Percentiles rank a stretch among this genome's conserved stretches.
phyloP scores from a whole-genome alignment of 371 early-diverging fungal species.

The Mucor racemosus region DNA sequence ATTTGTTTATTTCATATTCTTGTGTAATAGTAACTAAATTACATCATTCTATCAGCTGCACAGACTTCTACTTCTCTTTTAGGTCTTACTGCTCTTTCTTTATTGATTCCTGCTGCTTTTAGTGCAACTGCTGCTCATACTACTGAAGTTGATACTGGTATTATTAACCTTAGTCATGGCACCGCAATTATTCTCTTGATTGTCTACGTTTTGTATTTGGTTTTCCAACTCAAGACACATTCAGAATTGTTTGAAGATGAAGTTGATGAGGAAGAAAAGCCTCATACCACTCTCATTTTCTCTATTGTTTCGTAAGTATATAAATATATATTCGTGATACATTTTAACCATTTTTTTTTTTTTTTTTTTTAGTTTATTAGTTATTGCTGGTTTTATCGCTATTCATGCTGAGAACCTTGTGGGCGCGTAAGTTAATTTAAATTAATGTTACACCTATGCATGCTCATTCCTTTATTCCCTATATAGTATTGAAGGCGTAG shows the following conservation, averaged over 20 bases:
- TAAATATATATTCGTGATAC: not conserved
- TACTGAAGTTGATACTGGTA: constrained; percentile 39
- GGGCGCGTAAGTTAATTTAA: constrained; percentile 46
- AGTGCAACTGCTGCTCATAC: constrained; percentile 34
- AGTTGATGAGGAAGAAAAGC: constrained; percentile 55
- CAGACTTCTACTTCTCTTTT: constrained; percentile 80
- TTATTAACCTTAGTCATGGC: constrained; percentile 69
- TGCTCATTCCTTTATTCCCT: not conserved
- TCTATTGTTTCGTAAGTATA: constrained; percentile 35
- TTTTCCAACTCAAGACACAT: constrained; percentile 84
- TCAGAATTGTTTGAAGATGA: constrained; percentile 60
- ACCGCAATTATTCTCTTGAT: constrained; percentile 75
- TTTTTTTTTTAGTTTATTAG: constrained; percentile 42
- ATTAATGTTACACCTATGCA: not conserved
- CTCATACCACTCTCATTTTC: constrained; percentile 55
- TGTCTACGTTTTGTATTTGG: constrained; percentile 71
- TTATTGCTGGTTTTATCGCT: constrained; percentile 66
- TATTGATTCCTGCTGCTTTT: constrained; percentile 85
- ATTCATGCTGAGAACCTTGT: constrained; percentile 86
- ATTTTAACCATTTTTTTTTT: too few species aligned
- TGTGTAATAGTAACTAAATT: constrained; percentile 4
- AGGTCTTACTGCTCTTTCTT: constrained; percentile 73
- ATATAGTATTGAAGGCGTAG: constrained; percentile 77
- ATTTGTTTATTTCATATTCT: not conserved
- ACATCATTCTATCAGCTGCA: constrained; percentile 54